Base-by-base conservation (phyloP, 768 basidiomycete species). In the Postia placenta region DNA sequence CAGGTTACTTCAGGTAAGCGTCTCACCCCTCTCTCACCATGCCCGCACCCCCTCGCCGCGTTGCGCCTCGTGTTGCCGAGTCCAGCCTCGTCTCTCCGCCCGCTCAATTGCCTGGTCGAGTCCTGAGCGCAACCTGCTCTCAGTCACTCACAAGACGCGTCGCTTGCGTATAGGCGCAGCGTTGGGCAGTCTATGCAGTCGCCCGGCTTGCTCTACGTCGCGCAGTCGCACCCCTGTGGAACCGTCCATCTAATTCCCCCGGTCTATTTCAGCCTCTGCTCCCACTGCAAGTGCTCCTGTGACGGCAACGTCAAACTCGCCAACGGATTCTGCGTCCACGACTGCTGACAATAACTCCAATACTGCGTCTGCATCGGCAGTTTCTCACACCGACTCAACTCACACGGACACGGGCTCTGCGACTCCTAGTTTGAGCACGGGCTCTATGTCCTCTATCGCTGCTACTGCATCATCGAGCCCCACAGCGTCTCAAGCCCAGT, bases 31-130 rank as follows among this genome's bases (percentile, higher is more conserved):
- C 42, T 22, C 42, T 43, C 36, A 22, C 25, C 33, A 22, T 23
- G 45, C 23, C 4, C 17, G n/a, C 23, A 27, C 28, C 27, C 23
- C 40, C 36, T 41, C 25, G 24, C 38, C 25, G 25, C 47, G 22
- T 24, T 39, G 26, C 43, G 48, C 48, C 48, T 49, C 48, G 48
- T 49, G 47, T 28, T 27, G n/a, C 12, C 33, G 17, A 15, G 42
- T 43, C 30, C 45, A 7, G 14, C 30, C 33, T 24, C 17, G n/a
- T 20, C 33, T n/a, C n/a, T n/a, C n/a, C n/a, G n/a, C n/a, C n/a
- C n/a, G n/a, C n/a, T n/a, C n/a, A n/a, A n/a, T n/a, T n/a, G n/a
- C n/a, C n/a, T n/a, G n/a, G n/a, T n/a, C n/a, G n/a, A n/a, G n/a
- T n/a, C n/a, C n/a, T n/a, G n/a, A n/a, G n/a, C n/a, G n/a, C n/a